Percentiles rank a stretch among this genome's conserved stretches.
phyloP scores from a whole-genome alignment of 2,329 filamentous ascomycete genomes.

The Dothideomycetes sp. region DNA sequence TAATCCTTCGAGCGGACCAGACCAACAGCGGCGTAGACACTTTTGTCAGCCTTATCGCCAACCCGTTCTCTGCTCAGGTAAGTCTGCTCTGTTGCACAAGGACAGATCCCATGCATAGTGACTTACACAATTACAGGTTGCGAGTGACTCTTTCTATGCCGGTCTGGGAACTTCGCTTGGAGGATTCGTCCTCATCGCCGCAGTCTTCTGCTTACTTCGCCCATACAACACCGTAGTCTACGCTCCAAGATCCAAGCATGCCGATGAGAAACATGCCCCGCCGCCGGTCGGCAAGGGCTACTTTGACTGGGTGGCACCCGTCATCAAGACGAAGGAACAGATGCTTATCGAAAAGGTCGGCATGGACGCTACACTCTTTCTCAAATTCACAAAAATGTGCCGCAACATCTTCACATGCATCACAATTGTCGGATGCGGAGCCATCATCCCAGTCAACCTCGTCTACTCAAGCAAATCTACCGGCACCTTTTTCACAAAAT shows the following conservation, averaged over 20 bases:
- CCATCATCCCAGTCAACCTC: conserved; percentile 78
- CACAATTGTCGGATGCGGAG: conserved; percentile 58
- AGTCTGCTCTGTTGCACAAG: too few relatives aligned
- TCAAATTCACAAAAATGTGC: conserved; percentile 83
- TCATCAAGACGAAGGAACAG: conserved; percentile 67
- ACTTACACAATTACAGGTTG: conserved; percentile 30
- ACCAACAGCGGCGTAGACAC: conserved; percentile 1
- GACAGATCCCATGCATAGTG: background rate
- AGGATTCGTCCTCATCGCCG: conserved; percentile 59
- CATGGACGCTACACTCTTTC: conserved; percentile 81
- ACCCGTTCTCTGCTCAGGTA: conserved; percentile 1
- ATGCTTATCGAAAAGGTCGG: conserved; percentile 73
- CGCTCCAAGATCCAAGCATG: conserved; percentile 85
- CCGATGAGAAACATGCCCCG: conserved; percentile 80
- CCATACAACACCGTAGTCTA: conserved; percentile 90
- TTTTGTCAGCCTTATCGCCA: conserved; percentile 1
- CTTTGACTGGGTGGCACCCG: conserved; percentile 74
- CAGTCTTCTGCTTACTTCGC: conserved; percentile 79
- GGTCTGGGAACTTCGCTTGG: conserved; percentile 72
- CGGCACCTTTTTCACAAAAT: conserved; percentile 37
- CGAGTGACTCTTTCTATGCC: conserved; percentile 57
- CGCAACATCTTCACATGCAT: conserved; percentile 76
- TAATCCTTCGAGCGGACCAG: background rate
- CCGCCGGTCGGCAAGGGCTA: conserved; percentile 78
- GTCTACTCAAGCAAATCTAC: conserved; percentile 17